These are phyloP conservation scores for Rhodosporidiobolus odoratus DNA, from an alignment of 768 basidiomycete species.

Conservation along the genomic window DNA sequence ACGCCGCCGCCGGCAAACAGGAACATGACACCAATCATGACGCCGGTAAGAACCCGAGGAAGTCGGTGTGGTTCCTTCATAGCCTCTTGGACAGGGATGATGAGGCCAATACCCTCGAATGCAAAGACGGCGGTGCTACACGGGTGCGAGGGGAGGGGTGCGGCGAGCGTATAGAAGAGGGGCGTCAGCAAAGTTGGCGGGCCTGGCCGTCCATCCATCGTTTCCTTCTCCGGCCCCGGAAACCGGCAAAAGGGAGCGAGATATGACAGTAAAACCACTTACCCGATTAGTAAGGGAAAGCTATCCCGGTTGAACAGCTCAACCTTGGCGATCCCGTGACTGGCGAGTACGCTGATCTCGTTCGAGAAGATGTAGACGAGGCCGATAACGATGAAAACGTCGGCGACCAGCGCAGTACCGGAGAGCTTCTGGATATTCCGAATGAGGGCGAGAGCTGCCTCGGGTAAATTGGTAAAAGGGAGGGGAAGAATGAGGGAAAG, in stretches of 20 bases:
- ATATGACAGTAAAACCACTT: constrained; percentile 42
- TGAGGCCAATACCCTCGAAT: constrained; percentile 95
- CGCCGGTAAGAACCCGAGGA: constrained; percentile 75
- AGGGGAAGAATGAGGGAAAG: neutral
- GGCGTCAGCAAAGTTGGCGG: neutral
- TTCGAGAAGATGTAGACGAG: constrained; percentile 75
- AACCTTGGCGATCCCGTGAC: constrained; percentile 69
- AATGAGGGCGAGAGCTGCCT: constrained; percentile 68
- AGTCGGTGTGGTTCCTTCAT: constrained; percentile 95
- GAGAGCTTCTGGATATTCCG: constrained; percentile 93
- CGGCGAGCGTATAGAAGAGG: too few species aligned
- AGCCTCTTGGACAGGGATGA: constrained; percentile 93
- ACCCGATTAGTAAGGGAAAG: constrained; percentile 90
- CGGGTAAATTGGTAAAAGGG: too few species aligned
- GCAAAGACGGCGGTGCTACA: constrained; percentile 91
- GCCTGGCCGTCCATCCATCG: neutral
- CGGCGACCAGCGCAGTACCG: constrained; percentile 83
- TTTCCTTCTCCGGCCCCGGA: too few species aligned
- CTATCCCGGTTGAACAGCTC: constrained; percentile 80
- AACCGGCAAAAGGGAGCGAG: neutral
- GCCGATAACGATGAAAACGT: constrained; percentile 88
- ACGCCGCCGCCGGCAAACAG: constrained; percentile 37
- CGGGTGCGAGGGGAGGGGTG: neutral
- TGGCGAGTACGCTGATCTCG: constrained; percentile 65
- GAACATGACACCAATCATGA: constrained; percentile 74